These are phyloP conservation scores for Clavaria fumosa DNA, from an alignment of 768 basidiomycete genomes.

Conservation along the genomic window DNA sequence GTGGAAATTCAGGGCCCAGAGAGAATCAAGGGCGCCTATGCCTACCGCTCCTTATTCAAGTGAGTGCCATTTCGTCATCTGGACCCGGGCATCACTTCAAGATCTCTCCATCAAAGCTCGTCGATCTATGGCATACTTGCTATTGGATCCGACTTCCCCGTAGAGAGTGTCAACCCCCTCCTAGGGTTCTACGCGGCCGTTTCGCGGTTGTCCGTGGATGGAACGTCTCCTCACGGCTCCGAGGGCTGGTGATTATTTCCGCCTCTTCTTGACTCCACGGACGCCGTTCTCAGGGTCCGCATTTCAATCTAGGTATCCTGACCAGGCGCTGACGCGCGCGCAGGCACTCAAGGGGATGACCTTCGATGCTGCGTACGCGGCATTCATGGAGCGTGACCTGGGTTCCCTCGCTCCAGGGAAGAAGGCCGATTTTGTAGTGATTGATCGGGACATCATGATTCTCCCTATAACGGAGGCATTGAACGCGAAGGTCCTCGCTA, in stretches of 20 bases:
- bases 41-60: conserved; percentile 67
- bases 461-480: conserved; percentile 37
- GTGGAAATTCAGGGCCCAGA: conserved; percentile 42
- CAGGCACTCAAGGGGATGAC: conserved; percentile 90
- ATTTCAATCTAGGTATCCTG: conserved; percentile 41
- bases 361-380: conserved; percentile 75
- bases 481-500: conserved; percentile 38
- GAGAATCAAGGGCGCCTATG: conserved; percentile 79
- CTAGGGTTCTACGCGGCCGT: conserved; percentile 85
- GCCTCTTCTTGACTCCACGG: neutral
- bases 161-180: conserved; percentile 82
- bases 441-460: conserved; percentile 69
- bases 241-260: conserved; percentile 55
- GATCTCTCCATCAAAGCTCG: conserved; percentile 18
- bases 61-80: conserved; percentile 19
- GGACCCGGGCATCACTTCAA: neutral
- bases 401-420: conserved; percentile 69
- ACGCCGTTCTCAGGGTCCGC: neutral
- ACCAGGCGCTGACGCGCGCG: conserved; percentile 58
- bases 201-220: conserved; percentile 49
- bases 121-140: conserved; percentile 47
- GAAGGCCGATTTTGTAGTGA: conserved; percentile 76
- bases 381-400: conserved; percentile 53
- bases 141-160: conserved; percentile 88
- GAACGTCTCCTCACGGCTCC: conserved; percentile 67